Evolutionary conservation across 2,329 filamentous ascomycete genomes (phyloP), one percentile per base, ranked within the genome.

Genomic region (Beauveria australis): DNA sequence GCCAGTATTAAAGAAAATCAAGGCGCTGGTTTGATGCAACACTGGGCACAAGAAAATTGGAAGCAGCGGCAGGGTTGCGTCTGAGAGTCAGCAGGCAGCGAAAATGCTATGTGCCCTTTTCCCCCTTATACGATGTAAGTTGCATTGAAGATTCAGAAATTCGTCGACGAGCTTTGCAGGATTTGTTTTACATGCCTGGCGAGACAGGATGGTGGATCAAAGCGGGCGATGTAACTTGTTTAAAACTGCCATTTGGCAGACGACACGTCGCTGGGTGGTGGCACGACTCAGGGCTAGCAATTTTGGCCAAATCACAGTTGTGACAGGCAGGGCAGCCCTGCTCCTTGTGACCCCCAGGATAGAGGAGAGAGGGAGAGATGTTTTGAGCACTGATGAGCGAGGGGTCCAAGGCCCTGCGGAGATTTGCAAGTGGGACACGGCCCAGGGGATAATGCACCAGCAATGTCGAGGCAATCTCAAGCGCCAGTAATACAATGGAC

Each of bases 341-440:
- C 40, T 43, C 33, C 19, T 37, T 55, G 40, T 18, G 40, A 2
- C 22, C 22, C 22, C 22, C 22, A 26, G 18, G n/a, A 19, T n/a
- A n/a, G n/a, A 18, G 7, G 41, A n/a, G 24, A 55, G 26, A 33
- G 19, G 26, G 10, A 26, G 28, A 41, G 18, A 43, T 51, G 30
- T 43, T 37, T 37, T 37, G 33, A 37, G 33, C 33, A 37, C 12
- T 37, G 33, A 37, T 44, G 56, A 52, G 47, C 57, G 58, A 60
- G 51, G 51, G 59, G 33, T 37, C 33, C 33, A 37, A 37, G 33
- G 51, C 40, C 19, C 19, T 37, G 43, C 51, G 59, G 59, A 61
- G 59, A 61, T 61, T 61, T 61, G 59, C 43, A 51, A 43, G 59
- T 61, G 59, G 59, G 59, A 61, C 59, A 61, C 18, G 12, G 47